Percentiles rank a stretch among this genome's conserved stretches.
phyloP scores from a whole-genome alignment of 1,284 basidiomycete species.

The Trametes pubescens region DNA sequence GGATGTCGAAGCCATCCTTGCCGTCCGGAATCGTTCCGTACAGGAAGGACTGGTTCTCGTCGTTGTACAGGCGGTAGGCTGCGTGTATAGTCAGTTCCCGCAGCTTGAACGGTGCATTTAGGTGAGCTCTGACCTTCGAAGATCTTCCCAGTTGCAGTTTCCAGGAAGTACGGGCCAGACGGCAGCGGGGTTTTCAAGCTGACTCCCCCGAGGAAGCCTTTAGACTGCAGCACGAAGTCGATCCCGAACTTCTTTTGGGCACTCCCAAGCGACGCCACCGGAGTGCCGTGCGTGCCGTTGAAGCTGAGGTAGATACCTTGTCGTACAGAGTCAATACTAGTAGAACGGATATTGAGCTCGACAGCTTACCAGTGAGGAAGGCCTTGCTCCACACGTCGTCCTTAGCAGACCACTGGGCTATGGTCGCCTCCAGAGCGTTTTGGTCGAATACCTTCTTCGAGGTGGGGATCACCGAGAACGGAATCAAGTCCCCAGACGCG shows the following conservation, averaged over 20 bases:
- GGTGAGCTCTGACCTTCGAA: conserved; percentile 35
- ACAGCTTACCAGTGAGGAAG: conserved; percentile 38
- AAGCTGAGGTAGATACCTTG: conserved; percentile 37
- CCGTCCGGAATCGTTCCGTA: conserved; percentile 42
- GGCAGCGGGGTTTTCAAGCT: conserved; percentile 30
- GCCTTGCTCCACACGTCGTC: conserved; percentile 43
- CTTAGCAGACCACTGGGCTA: conserved; percentile 27
- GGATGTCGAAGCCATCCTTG: conserved; percentile 36
- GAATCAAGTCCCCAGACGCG: conserved; percentile 29
- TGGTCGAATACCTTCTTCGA: conserved; percentile 30
- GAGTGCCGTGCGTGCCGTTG: conserved; percentile 28
- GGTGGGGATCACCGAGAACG: conserved; percentile 41
- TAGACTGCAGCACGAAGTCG: conserved; percentile 34
- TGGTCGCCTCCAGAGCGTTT: conserved; percentile 29
- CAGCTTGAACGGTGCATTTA: not conserved
- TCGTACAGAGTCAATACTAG: not conserved
- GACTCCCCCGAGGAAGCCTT: conserved; percentile 26
- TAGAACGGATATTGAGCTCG: too few relatives aligned
- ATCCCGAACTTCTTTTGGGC: conserved; percentile 29
- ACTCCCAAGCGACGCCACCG: conserved; percentile 22
- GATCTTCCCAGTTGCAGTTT: conserved; percentile 36
- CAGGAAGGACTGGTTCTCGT: conserved; percentile 42
- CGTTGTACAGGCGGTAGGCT: conserved; percentile 42
- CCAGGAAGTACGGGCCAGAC: conserved; percentile 42
- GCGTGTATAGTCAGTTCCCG: not conserved